These are phyloP conservation scores for Neurospora pannonica DNA, from an alignment of 495 filamentous ascomycete species.

Conservation along the genomic window DNA sequence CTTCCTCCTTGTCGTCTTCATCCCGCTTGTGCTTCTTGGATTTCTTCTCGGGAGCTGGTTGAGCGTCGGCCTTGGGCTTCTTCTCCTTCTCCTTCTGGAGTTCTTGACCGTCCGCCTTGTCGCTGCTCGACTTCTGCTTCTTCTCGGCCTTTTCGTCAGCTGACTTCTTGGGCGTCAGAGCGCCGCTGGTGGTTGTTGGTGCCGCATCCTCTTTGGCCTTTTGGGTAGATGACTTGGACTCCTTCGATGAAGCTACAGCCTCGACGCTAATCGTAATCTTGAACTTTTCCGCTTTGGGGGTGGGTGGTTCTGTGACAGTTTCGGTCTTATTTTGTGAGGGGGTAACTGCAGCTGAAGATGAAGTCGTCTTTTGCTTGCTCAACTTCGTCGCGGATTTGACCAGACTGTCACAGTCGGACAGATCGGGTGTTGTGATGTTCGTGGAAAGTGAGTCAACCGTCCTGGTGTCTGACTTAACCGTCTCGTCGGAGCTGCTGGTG, in stretches of 20 bases:
- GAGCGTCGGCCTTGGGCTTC: no score
- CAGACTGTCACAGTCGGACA: background rate
- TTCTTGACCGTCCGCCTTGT: background rate
- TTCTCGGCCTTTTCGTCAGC: background rate
- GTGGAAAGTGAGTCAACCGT: background rate
- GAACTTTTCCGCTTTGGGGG: background rate
- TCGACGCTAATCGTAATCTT: background rate
- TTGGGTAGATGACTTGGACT: background rate
- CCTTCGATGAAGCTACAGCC: background rate
- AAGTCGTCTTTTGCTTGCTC: background rate
- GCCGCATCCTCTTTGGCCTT: background rate
- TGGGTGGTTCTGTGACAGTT: background rate
- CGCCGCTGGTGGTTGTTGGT: background rate
- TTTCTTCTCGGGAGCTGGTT: no score
- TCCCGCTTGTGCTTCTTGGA: conserved; percentile 4
- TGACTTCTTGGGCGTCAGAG: background rate
- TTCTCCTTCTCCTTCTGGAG: background rate
- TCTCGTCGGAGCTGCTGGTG: conserved; percentile 3
- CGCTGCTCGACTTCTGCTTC: background rate
- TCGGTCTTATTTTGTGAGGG: background rate
- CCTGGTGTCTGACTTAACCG: background rate
- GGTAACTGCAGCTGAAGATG: background rate
- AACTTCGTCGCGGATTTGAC: background rate
- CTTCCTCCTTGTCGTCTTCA: background rate
- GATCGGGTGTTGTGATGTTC: conserved; percentile 1